Evolutionary conservation across 495 filamentous ascomycete species (phyloP), one percentile per base, ranked within the genome.

Genomic region (Polyplosphaeria fusca): DNA sequence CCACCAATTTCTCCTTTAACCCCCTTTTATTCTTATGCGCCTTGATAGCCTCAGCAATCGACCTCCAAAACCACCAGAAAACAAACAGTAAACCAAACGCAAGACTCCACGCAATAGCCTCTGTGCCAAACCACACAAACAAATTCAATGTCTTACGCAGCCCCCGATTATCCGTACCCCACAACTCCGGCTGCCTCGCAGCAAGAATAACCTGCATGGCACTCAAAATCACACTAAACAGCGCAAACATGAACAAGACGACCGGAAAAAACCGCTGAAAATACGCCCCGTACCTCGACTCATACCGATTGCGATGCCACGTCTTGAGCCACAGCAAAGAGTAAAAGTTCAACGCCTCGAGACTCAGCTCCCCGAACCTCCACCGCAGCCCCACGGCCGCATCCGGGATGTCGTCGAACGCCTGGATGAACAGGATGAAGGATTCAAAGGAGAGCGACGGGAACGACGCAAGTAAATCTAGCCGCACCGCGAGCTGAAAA

Each of bases 181-280:
- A 52, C 20, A 58, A 12, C n/a, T n/a, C n/a, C n/a, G n/a, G n/a
- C 19, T 43, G 40, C 16, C 28, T 35, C 7, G 22, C 39, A n/a
- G 5, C 55, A n/a, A 46, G 5, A 41, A 58, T 58, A 28, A 58
- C 55, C 24, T 58, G 55, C 55, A 58, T 58, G 0, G 55, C 55
- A 18, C 55, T 58, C 23, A 58, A 37, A n/a, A 52, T 46, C 5
- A 58, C 55, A 24, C 47, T 52, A 16, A 58, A 46, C 23, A 51
- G 20, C 5, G 55, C 55, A 18, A 52, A 58, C 27, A 51, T 39
- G 24, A 58, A 58, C 18, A 58, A 32, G 2, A 58, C 24, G 26
- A 46, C 47, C 1, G 55, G 55, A 19, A 58, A 58, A 30, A 51
- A 58, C 1, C 47, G 25, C 19, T 45, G 20, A 30, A 58, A 58